Evolutionary conservation across 2,329 filamentous ascomycete species (phyloP), one percentile per base, ranked within the genome.

Genomic region (Sodiomyces alkalinus): DNA sequence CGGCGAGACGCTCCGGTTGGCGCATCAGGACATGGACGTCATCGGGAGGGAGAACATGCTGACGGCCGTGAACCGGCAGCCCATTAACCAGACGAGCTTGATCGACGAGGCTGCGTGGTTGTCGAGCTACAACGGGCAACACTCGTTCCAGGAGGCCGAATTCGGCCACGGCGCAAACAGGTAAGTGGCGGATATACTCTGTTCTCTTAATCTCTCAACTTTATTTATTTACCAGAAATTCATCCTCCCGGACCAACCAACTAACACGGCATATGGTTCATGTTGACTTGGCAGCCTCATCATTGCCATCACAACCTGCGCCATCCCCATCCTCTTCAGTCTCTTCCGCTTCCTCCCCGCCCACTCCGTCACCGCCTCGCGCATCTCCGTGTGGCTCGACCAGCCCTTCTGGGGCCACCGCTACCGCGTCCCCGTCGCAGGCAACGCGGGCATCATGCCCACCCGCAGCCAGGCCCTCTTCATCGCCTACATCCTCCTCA

Each of bases 71-170:
- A 13, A 18, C 5, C 17, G 26, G 6, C 17, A 21, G 12, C 26
- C 26, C 5, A 36, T 55, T 9, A 53, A 55, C 26, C 33, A 36
- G 6, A 54, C 52, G 5, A 52, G 49, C 33, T 40, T 50, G 20
- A 35, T 54, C 9, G 19, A 21, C 0, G 29, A 40, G 4, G 31
- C 35, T 5, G 41, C 46, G 27, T 54, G 47, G 46, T 42, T 44
- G 30, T 31, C 38, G 5, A 41, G 64, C 37, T 68, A 68, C 45
- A 67, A 58, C 34, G 62, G 61, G 28, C 58, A 64, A 48, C 40
- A 57, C 7, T 60, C 64, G 31, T 65, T 66, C 22, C 63, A 69
- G 27, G 48, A 48, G 34, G 68, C 66, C 20, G 49, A 53, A 27
- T 31, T 19, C 2, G 38, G 44, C 4, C 44, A 47, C 23, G 38